A percentile compares a stretch with the other conserved stretches of the same genome.
Evolutionary conservation across 2,329 filamentous ascomycete genomes (phyloP).

Genomic region (Cryoendolithus antarcticus): DNA sequence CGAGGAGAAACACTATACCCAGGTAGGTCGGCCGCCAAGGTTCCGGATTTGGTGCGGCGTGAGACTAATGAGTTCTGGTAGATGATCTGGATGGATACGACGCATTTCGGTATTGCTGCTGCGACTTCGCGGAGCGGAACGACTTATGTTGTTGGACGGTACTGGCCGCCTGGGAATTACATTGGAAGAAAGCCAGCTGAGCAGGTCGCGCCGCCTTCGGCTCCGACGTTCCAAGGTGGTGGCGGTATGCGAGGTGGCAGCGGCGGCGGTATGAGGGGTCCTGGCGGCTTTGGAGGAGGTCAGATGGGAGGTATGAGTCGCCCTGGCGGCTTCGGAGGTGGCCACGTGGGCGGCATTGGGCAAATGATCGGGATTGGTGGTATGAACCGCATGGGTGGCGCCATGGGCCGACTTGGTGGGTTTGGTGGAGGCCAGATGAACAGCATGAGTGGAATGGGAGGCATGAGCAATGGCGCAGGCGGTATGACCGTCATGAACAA

Average conservation of each 20-base stretch:
- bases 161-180: constrained; percentile 6
- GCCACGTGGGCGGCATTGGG: no score
- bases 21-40: no score
- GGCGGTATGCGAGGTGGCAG: not conserved
- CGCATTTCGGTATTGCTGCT: constrained; percentile 8
- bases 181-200: not conserved
- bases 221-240: not conserved
- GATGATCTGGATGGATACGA: constrained; percentile 8
- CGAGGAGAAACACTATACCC: no score
- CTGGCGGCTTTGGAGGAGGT: not conserved
- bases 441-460: no score
- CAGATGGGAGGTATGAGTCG: no score
- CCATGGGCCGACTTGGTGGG: no score
- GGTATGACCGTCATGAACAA: no score
- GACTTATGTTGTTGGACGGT: constrained; percentile 9
- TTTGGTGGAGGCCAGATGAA: no score
- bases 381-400: no score
- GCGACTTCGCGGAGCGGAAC: constrained; percentile 4
- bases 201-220: not conserved
- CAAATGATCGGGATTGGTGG: no score
- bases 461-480: no score
- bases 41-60: not conserved
- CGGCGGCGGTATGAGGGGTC: not conserved
- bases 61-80: not conserved
- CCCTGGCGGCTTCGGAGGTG: no score